Percentiles rank a stretch among this genome's conserved stretches.
Conservation (phyloP, 805 yeast genomes). For the Sungouiella blattae region DNA sequence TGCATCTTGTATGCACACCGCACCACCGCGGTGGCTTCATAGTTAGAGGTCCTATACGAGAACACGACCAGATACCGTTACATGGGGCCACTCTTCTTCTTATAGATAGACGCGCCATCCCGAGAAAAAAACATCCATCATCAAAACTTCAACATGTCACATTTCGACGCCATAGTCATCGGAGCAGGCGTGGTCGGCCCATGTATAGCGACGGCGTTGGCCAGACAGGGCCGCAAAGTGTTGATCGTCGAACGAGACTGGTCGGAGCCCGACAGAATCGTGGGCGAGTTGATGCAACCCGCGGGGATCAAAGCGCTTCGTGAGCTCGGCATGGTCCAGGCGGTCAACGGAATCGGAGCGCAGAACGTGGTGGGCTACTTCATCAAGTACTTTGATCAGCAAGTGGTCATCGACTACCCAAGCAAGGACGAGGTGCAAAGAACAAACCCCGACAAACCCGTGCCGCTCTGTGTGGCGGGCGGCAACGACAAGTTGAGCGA, state of each 20-base stretch:
- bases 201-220: slow-evolving; percentile 82
- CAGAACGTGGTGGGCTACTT: slow-evolving; percentile 76
- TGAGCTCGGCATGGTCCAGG: slow-evolving; percentile 77
- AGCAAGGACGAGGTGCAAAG: slow-evolving; percentile 45
- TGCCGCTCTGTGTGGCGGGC: slow-evolving; percentile 51
- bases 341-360: slow-evolving; percentile 75
- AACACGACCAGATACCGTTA: not conserved
- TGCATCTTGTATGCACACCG: not conserved
- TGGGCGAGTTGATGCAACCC: slow-evolving; percentile 96
- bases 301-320: slow-evolving; percentile 85
- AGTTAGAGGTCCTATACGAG: slow-evolving; percentile 3
- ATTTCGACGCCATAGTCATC: slow-evolving; percentile 79
- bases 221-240: slow-evolving; percentile 85
- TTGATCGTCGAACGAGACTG: slow-evolving; percentile 83
- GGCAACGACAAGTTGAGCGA: slow-evolving; percentile 53
- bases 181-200: slow-evolving; percentile 99
- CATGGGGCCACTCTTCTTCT: slow-evolving; percentile 1
- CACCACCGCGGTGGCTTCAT: not conserved
- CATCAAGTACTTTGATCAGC: slow-evolving; percentile 59
- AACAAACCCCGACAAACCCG: slow-evolving; percentile 43
- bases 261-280: slow-evolving; percentile 90
- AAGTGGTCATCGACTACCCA: slow-evolving; percentile 68
- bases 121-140: not conserved
- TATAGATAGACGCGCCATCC: not conserved
- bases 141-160: slow-evolving; percentile 1